Conservation (phyloP, 345 rosid species). For the Dovyalis caffra region DNA sequence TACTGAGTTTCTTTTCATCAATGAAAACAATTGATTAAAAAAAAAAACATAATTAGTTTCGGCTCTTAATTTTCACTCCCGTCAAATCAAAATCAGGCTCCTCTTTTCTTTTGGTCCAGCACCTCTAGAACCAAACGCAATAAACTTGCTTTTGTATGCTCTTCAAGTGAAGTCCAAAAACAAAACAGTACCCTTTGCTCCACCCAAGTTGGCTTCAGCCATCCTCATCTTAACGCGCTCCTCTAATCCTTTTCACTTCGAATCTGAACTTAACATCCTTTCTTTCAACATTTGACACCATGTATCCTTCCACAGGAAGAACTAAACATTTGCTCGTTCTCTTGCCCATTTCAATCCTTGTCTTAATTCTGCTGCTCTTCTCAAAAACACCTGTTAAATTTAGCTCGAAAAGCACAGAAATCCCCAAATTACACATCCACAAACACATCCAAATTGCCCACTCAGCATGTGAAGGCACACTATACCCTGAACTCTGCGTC, state of each 20-base stretch:
- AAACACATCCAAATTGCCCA: conserved; percentile 35
- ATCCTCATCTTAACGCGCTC: not conserved
- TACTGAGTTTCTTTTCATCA: too few relatives aligned
- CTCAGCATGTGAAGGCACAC: conserved; percentile 48
- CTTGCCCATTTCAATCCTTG: conserved; percentile 23
- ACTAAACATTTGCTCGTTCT: conserved; percentile 15
- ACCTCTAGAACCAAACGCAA: not conserved
- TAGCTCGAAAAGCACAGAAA: conserved; percentile 16
- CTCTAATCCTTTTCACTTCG: not conserved
- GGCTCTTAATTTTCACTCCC: not conserved
- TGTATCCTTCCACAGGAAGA: conserved; percentile 16
- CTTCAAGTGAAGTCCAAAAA: not conserved
- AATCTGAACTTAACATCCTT: not conserved
- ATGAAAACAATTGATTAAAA: too few relatives aligned
- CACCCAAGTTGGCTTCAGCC: not conserved
- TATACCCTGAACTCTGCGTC: conserved; percentile 59
- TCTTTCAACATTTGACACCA: not conserved
- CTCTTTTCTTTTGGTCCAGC: not conserved
- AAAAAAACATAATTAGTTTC: not conserved
- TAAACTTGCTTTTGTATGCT: not conserved
- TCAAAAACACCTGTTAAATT: not conserved
- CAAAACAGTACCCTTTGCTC: not conserved
- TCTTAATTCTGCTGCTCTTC: conserved; percentile 17
- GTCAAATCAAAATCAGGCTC: not conserved
- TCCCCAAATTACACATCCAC: conserved; percentile 27